Base-by-base conservation (phyloP, 106 monocot genomes). In the Ottelia alismoides region DNA sequence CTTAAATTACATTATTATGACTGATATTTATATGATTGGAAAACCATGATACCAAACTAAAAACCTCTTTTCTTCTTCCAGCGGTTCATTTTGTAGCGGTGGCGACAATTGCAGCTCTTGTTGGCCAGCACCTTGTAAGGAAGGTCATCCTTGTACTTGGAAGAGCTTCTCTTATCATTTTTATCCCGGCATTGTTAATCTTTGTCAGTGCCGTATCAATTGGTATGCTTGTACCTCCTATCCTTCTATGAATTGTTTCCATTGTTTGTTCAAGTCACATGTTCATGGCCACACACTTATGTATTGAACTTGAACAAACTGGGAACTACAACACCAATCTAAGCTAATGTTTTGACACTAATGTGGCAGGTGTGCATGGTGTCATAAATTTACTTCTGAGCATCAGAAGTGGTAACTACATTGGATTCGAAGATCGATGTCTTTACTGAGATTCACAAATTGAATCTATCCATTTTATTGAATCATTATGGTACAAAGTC, bases 161-260 rank as follows among this genome's bases (percentile, higher is more conserved):
- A 25, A 79, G 89, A 31, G 83, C 74, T n/a, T n/a, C n/a, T n/a
- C n/a, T n/a, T n/a, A n/a, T n/a, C n/a, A n/a, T n/a, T n/a, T n/a
- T n/a, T n/a, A 84, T 89, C 25, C 53, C 84, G 55, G 64, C 89
- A 35, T 89, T 67, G 55, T 83, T 77, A 22, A 89, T 89, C 32
- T 89, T 89, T 58, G 61, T 80, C 26, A 83, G 89, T 45, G 83
- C 89, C 43, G 60, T 89, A 55, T 89, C 83, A 23, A 55, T 89
- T 2, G 89, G 89, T 89, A 65, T 40, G n/a, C 48, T 5, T 11
- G 5, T 5, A n/a, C 19, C 14, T 1, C 6, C 48, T 18, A 6
- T 49, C 48, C 20, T 22, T 18, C 17, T 49, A n/a, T 49, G 20
- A n/a, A 0, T 22, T 1, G 20, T 9, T 49, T 22, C 2, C 22